A percentile compares a stretch with the other conserved stretches of the same genome.
Evolutionary conservation across 306 rosid genomes (phyloP).

Genomic region (Malus sylvestris): DNA sequence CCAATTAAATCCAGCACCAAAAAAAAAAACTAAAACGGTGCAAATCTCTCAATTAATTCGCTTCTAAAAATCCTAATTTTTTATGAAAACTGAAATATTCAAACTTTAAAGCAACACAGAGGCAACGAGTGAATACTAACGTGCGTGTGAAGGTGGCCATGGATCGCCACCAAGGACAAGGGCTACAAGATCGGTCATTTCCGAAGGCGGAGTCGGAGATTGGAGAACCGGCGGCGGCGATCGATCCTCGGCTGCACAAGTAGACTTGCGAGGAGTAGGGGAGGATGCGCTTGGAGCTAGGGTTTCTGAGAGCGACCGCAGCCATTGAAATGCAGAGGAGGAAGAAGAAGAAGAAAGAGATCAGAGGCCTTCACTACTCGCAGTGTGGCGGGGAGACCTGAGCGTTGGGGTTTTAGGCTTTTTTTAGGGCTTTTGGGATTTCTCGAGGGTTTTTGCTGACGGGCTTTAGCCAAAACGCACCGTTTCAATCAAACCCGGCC

Average conservation of each 20-base stretch:
- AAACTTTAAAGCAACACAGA: background rate
- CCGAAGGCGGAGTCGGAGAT: conserved; percentile 28
- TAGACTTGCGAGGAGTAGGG: conserved; percentile 50
- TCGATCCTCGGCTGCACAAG: conserved; percentile 43
- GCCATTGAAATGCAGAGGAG: conserved; percentile 45
- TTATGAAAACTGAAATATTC: background rate
- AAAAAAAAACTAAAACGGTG: background rate
- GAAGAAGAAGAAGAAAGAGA: background rate
- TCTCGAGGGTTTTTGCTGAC: conserved; percentile 31
- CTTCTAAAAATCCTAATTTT: background rate
- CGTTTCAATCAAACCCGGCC: conserved; percentile 20
- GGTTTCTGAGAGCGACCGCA: conserved; percentile 49
- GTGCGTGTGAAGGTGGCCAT: conserved; percentile 85
- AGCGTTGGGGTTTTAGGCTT: conserved; percentile 16
- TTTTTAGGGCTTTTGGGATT: conserved; percentile 23
- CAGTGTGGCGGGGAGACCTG: conserved; percentile 13
- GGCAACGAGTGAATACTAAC: conserved; percentile 23
- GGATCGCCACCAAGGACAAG: conserved; percentile 64
- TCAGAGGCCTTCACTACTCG: conserved; percentile 3
- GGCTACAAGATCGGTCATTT: conserved; percentile 35
- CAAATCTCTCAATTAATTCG: background rate
- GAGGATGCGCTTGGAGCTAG: conserved; percentile 46
- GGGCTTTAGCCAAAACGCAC: background rate
- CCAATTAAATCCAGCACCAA: background rate
- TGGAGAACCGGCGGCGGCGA: conserved; percentile 19